Base-by-base conservation (phyloP, 345 rosid species). In the Cardiospermum halicacabum region DNA sequence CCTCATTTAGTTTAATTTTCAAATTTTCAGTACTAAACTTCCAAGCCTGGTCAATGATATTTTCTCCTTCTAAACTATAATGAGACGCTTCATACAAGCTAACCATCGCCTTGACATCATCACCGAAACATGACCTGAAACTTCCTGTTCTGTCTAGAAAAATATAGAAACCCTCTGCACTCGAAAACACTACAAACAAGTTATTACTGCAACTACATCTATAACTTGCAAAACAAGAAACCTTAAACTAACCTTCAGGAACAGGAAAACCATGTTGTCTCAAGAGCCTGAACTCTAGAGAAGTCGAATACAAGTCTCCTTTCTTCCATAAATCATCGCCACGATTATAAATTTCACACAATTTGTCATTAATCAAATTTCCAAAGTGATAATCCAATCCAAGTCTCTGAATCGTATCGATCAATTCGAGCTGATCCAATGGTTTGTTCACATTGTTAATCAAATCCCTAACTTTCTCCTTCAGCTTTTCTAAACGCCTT, bases 81-180 rank as follows among this genome's bases (percentile, higher is more conserved):
- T 58, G 40, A 4, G 75, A 30, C 25, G 67, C 62, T 53, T 71
- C 70, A n/a, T 65, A 59, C 32, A 71, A 32, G 48, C 70, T 65
- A 13, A 60, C 19, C 21, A 65, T 71, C 15, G 49, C 66, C 53
- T 53, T 51, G 7, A 32, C 11, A 24, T 65, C 61, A 19, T 39
- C 49, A 21, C 51, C 7, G 4, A 65, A 37, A 19, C 39, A 5
- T 1, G 4, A 30, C 43, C 34, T 64, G 65, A 71, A 64, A 53
- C 37, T 2, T 3, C 69, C 69, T 2, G 11, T 40, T 4, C 28
- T 15, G 1, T 64, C 69, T 34, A 19, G 39, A 15, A 71, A 42
- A 25, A 48, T 42, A 28, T 32, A 40, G 21, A 51, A 64, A 31
- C 28, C 22, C 3, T 58, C 74, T 71, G 60, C 67, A 32, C 12